Base-by-base conservation (phyloP, 1,284 basidiomycete genomes). In the Mycena sp. region DNA sequence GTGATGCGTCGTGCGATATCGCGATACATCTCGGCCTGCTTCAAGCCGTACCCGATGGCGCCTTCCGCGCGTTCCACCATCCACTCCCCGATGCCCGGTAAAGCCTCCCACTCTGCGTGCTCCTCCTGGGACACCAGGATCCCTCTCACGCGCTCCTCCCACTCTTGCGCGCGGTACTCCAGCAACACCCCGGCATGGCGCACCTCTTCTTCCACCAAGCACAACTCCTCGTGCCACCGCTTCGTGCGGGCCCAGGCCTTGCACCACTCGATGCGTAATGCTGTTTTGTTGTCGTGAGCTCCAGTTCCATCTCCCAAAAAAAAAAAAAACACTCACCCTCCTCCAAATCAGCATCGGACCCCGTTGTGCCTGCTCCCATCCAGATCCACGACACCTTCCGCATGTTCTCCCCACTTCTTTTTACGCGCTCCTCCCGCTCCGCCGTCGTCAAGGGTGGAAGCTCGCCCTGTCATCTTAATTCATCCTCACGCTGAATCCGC, bases 11-110 rank as follows among this genome's bases (percentile, higher is more conserved):
- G 16, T 6, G 59, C 59, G 18, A 61, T 61, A 14, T 39, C 48
- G 13, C 62, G 62, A 30, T 50, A 63, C 62, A 63, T 63, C 10
- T 14, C 64, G 4, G 64, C 64, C 34, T 65, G 64, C n/a, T 57
- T 65, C 54, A 65, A 18, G 8, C 6, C 52, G 25, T 56, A 65
- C 10, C 54, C 54, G 13, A 57, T 25, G 4, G 52, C 52, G 3
- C 64, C 64, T 20, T 65, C 30, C 14, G 62, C 46, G 4, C 30
- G n/a, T 25, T 34, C 64, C 34, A 41, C 37, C 13, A 10, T 46
- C 37, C 25, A 20, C 64, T 13, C 52, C 52, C n/a, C 14, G 41
- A 14, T 41, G 41, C 14, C 14, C 41, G 11, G 11, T 10, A 41
- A 10, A 11, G 41, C 41, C 2, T 8, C 41, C 41, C 41, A 41